These are phyloP conservation scores for Rhododendron williamsianum DNA, from an alignment of 148 eudicot species.

Conservation along the genomic window DNA sequence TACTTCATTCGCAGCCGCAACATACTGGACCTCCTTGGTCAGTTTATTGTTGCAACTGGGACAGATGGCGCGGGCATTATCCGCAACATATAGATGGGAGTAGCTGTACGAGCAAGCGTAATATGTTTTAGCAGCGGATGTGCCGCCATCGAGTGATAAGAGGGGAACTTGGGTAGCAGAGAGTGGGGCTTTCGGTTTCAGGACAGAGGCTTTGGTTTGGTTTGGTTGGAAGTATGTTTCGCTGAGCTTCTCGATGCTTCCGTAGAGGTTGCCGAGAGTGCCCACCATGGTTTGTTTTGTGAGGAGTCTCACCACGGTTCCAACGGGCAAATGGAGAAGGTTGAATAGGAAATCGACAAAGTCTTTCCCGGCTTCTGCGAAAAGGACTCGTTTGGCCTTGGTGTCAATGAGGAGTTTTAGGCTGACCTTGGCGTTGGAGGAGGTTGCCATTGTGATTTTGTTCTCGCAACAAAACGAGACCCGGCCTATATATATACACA, in stretches of 20 bases:
- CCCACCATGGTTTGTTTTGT: constrained; percentile 11
- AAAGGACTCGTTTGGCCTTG: constrained; percentile 21
- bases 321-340: constrained; percentile 24
- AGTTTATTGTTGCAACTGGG: not conserved
- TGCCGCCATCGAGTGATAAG: not conserved
- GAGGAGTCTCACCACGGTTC: constrained; percentile 11
- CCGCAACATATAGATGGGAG: not conserved
- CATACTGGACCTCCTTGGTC: not conserved
- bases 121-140: not conserved
- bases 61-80: not conserved
- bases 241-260: constrained; percentile 9
- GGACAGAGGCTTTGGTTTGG: not conserved
- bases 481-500: not conserved
- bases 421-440: not conserved
- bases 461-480: not conserved
- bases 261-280: constrained; percentile 5
- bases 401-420: constrained; percentile 24
- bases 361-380: constrained; percentile 30
- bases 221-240: not conserved
- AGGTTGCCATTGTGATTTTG: not conserved
- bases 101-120: not conserved
- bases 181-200: not conserved
- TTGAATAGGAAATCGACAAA: constrained; percentile 23
- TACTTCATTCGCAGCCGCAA: not conserved
- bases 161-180: not conserved